Conservation (phyloP, 371 early-diverging fungal genomes). For the Syncephalis fuscata region DNA sequence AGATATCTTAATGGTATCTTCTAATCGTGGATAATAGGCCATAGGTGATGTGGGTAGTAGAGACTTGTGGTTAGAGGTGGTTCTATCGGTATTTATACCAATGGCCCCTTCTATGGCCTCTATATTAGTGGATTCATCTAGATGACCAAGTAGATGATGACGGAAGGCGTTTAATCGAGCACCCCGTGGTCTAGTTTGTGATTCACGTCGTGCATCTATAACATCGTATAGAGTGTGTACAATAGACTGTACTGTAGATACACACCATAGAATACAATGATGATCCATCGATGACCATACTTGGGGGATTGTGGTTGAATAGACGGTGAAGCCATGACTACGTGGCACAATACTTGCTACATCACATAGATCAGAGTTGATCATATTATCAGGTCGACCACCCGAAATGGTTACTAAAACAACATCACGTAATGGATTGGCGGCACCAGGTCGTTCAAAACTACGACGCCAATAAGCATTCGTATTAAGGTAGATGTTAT, state of each 20-base stretch:
- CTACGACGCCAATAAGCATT: conserved; percentile 56
- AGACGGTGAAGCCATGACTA: conserved; percentile 55
- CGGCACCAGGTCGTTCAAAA: conserved; percentile 9
- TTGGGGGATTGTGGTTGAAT: conserved; percentile 59
- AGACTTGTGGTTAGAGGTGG: no score
- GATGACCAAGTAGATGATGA: conserved; percentile 31
- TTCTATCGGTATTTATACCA: no score
- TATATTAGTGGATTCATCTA: conserved; percentile 19
- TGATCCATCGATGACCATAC: conserved; percentile 90
- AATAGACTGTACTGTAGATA: conserved; percentile 9
- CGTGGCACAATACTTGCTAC: conserved; percentile 50
- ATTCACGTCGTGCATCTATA: conserved; percentile 41
- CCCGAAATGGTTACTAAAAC: conserved; percentile 79
- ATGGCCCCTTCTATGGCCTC: no score
- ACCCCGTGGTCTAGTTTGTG: conserved; percentile 43
- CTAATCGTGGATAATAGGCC: conserved; percentile 1
- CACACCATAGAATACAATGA: conserved; percentile 76
- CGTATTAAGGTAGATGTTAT: conserved; percentile 52
- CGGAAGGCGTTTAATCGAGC: conserved; percentile 47
- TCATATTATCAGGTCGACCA: conserved; percentile 74
- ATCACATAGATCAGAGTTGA: conserved; percentile 64
- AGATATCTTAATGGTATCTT: not conserved
- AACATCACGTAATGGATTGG: conserved; percentile 24
- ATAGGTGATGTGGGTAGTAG: no score
- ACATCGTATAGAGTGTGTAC: conserved; percentile 35